Conservation (phyloP, 1,284 basidiomycete genomes). For the Sanghuangporus baumii region DNA sequence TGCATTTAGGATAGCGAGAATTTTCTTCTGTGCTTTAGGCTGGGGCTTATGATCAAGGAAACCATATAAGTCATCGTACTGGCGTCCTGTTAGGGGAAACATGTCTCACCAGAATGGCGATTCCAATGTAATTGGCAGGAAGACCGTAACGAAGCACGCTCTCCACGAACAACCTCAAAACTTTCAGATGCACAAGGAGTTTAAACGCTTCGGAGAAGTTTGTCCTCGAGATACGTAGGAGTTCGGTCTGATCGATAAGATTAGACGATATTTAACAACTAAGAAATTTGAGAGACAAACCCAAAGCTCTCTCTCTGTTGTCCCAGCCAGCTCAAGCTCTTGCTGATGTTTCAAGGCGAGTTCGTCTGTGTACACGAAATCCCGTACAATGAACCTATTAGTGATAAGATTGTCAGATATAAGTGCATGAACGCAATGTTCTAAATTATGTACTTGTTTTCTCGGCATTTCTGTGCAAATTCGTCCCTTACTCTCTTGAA, state of each 20-base stretch:
- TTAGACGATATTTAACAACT: not conserved
- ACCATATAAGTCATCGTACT: not conserved
- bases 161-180: conserved; percentile 89
- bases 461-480: conserved; percentile 90
- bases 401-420: not conserved
- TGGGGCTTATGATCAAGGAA: conserved; percentile 62
- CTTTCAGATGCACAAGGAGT: conserved; percentile 89
- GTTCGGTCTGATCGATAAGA: conserved; percentile 65
- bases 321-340: conserved; percentile 76
- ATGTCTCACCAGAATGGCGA: conserved; percentile 71
- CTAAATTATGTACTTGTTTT: conserved; percentile 68
- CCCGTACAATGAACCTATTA: conserved; percentile 81
- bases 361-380: conserved; percentile 90
- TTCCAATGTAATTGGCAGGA: conserved; percentile 85
- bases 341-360: conserved; percentile 79
- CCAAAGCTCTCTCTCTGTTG: conserved; percentile 97
- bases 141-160: conserved; percentile 94
- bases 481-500: conserved; percentile 93
- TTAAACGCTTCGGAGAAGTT: conserved; percentile 98
- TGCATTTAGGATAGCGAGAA: conserved; percentile 64
- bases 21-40: conserved; percentile 77
- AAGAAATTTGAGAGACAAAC: conserved; percentile 35
- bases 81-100: conserved; percentile 3
- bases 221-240: conserved; percentile 87
- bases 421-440: not conserved